A percentile compares a stretch with the other conserved stretches of the same genome.
These are phyloP conservation scores for Mycena vulgaris DNA, from an alignment of 768 basidiomycete genomes.

Conservation along the genomic window DNA sequence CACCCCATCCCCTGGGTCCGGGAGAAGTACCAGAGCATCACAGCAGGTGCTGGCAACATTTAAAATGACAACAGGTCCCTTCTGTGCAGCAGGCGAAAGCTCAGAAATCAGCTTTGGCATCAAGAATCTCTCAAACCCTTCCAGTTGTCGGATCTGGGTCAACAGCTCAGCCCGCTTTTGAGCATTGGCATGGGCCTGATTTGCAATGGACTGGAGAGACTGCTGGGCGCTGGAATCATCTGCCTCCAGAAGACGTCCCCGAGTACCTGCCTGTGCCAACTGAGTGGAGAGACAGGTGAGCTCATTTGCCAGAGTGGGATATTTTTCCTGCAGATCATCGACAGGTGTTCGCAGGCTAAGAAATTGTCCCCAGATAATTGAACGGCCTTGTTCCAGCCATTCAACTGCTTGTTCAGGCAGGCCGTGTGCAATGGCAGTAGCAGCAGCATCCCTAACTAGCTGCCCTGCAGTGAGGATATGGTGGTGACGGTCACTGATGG, in stretches of 20 bases:
- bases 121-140: conserved; percentile 37
- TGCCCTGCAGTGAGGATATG: conserved; percentile 14
- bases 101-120: conserved; percentile 28
- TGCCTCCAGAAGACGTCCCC: neutral
- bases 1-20: too few relatives aligned
- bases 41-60: conserved; percentile 27
- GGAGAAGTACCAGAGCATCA: too few relatives aligned
- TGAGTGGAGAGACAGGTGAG: conserved; percentile 21
- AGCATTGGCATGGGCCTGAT: neutral
- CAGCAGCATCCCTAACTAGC: conserved; percentile 18
- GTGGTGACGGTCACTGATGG: conserved; percentile 28
- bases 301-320: conserved; percentile 27
- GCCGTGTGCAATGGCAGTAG: conserved; percentile 32
- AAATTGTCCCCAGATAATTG: conserved; percentile 46
- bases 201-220: neutral
- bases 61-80: conserved; percentile 40
- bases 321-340: conserved; percentile 36
- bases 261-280: conserved; percentile 23
- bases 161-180: conserved; percentile 17
- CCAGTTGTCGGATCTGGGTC: conserved; percentile 31
- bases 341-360: conserved; percentile 43
- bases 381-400: conserved; percentile 48
- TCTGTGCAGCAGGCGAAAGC: conserved; percentile 17
- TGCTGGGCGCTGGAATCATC: too few relatives aligned
- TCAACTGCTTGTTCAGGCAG: conserved; percentile 39